Percentiles rank a stretch among this genome's conserved stretches.
Evolutionary conservation across 1,139 yeast genomes (phyloP).

Genomic region (Hemisphaericaspora xylanilytica): DNA sequence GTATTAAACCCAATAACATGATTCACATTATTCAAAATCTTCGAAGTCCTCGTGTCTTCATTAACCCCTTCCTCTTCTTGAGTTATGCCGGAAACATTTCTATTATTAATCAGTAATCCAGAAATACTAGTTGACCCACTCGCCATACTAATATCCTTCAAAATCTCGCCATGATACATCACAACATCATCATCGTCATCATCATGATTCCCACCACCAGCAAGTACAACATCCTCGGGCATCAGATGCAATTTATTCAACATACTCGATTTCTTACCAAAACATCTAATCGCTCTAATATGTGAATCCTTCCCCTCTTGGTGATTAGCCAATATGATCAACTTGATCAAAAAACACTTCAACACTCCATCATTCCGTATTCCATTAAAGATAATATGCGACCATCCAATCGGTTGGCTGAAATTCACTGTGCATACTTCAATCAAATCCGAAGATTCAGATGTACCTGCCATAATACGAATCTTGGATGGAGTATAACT

Average conservation of each 20-base stretch:
- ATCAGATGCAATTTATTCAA: slow-evolving; percentile 22
- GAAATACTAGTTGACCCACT: slow-evolving; percentile 25
- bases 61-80: slow-evolving; percentile 10
- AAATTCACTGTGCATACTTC: slow-evolving; percentile 70
- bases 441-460: slow-evolving; percentile 73
- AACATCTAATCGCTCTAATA: slow-evolving; percentile 61
- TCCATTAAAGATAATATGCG: slow-evolving; percentile 64
- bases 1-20: slow-evolving; percentile 43
- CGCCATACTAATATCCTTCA: slow-evolving; percentile 31
- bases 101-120: slow-evolving; percentile 30
- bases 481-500: slow-evolving; percentile 87
- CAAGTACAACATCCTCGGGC: neutral
- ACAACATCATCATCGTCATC: no score
- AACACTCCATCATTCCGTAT: slow-evolving; percentile 58
- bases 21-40: slow-evolving; percentile 35
- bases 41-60: slow-evolving; percentile 19
- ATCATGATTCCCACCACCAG: no score
- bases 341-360: slow-evolving; percentile 69
- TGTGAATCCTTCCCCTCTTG: slow-evolving; percentile 98
- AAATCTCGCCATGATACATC: slow-evolving; percentile 9
- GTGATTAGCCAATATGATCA: slow-evolving; percentile 76
- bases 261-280: slow-evolving; percentile 32
- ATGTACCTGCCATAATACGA: slow-evolving; percentile 74
- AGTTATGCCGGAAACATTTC: slow-evolving; percentile 10
- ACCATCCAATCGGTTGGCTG: slow-evolving; percentile 84